Base-by-base conservation (phyloP, 768 basidiomycete genomes). In the Tylopilus intermedius region DNA sequence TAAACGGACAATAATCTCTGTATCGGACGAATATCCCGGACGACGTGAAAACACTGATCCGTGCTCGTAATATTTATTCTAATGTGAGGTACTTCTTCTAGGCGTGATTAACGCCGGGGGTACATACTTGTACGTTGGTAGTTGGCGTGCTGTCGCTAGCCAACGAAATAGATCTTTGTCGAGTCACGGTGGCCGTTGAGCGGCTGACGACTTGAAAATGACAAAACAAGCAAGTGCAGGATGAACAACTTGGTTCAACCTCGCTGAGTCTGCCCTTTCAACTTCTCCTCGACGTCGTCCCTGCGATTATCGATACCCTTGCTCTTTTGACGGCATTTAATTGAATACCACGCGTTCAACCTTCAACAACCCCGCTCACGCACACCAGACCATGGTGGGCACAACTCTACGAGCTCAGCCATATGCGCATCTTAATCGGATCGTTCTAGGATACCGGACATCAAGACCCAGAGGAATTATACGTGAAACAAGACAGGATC, bases 401-500 rank as follows among this genome's bases (percentile, higher is more conserved):
- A 22, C 14, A n/a, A n/a, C 22, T 15, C 30, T 30, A 38, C 41
- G 22, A 42, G 18, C 24, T 35, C 52, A 35, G 21, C 7, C 3
- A 21, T 44, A 39, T 40, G n/a, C 52, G 24, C 18, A 10, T 48
- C 62, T 60, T 55, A 46, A 53, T 26, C 37, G 47, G 40, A 43
- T 45, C 26, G 21, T 46, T 41, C 46, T 66, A 89, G 86, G 85
- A 87, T 57, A 68, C 81, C 43, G 78, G 76, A 59, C 75, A 79
- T 61, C 85, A 88, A 72, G 95, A 99, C 76, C 95, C 95, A 52
- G 94, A 97, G 71, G 93, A 94, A 62, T 82, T 93, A 66, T 99
- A 96, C 70, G 94, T 97, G 58, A 91, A 88, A 70, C 95, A 99
- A 75, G 90, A 96, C 71, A 83, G 94, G 69, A 97, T 99, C 64